Percentiles rank a stretch among this genome's conserved stretches.
phyloP scores from a whole-genome alignment of 257 asterid species.

The Cynanchum wilfordii region DNA sequence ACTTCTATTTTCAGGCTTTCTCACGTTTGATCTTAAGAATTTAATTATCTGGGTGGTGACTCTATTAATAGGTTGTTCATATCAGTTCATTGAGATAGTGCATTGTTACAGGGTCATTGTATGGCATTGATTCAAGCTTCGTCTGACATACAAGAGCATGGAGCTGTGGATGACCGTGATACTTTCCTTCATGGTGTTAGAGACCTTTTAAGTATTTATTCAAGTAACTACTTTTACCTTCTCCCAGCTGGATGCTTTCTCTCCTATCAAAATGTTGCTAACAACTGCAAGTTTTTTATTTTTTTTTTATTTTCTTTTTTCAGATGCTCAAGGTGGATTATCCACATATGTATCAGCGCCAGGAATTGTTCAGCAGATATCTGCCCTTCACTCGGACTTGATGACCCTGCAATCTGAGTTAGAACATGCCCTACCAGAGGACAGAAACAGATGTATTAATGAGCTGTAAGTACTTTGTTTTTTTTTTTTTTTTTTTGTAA shows the following conservation, averaged over 20 bases:
- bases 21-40: background rate
- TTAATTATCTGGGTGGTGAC: slow-evolving; percentile 3
- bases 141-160: slow-evolving; percentile 91
- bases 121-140: slow-evolving; percentile 81
- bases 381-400: slow-evolving; percentile 81
- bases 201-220: slow-evolving; percentile 91
- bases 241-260: slow-evolving; percentile 12
- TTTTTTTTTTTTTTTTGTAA: no score
- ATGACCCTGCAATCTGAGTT: slow-evolving; percentile 81
- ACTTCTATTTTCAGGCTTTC: background rate
- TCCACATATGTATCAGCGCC: slow-evolving; percentile 94
- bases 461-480: slow-evolving; percentile 93
- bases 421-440: slow-evolving; percentile 94
- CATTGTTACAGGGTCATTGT: slow-evolving; percentile 58
- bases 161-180: slow-evolving; percentile 97
- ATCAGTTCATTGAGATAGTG: slow-evolving; percentile 17
- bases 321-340: slow-evolving; percentile 90
- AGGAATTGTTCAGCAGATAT: slow-evolving; percentile 87
- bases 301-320: slow-evolving; percentile 6
- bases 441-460: slow-evolving; percentile 85
- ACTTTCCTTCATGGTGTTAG: slow-evolving; percentile 90
- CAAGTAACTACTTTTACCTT: slow-evolving; percentile 52
- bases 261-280: background rate
- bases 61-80: background rate
- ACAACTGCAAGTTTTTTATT: background rate